These are phyloP conservation scores for Botrytis elliptica DNA, from an alignment of 2,329 filamentous ascomycete species.

Conservation along the genomic window DNA sequence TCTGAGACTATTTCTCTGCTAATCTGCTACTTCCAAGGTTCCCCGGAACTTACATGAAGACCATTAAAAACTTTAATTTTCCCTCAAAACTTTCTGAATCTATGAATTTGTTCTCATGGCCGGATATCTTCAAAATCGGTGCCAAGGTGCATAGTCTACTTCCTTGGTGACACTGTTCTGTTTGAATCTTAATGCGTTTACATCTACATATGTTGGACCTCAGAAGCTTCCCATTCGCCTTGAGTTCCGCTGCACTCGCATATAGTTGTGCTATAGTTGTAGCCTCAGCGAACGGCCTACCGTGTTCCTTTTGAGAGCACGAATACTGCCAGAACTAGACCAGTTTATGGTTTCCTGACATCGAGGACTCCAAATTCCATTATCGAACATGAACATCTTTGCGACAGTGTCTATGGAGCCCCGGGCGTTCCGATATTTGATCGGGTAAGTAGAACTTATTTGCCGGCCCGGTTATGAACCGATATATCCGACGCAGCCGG, in stretches of 20 bases:
- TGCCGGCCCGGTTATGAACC: neutral
- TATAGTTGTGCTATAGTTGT: slow-evolving; percentile 7
- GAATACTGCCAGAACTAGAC: neutral
- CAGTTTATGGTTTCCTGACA: too few relatives aligned
- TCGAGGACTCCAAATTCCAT: neutral
- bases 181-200: neutral
- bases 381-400: neutral
- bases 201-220: neutral
- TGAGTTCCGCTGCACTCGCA: neutral
- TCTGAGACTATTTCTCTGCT: neutral
- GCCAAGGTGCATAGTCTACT: neutral
- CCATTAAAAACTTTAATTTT: neutral
- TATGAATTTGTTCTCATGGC: neutral
- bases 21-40: neutral
- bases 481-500: neutral
- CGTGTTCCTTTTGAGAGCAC: neutral
- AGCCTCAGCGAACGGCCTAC: neutral
- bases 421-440: neutral
- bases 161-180: neutral
- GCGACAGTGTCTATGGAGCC: neutral
- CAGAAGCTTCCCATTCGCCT: neutral
- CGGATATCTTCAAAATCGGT: neutral
- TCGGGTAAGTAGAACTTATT: neutral
- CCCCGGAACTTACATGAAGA: neutral
- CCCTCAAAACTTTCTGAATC: neutral